Base-by-base conservation (phyloP, 2,329 filamentous ascomycete genomes). In the Aspergillus alliaceus region DNA sequence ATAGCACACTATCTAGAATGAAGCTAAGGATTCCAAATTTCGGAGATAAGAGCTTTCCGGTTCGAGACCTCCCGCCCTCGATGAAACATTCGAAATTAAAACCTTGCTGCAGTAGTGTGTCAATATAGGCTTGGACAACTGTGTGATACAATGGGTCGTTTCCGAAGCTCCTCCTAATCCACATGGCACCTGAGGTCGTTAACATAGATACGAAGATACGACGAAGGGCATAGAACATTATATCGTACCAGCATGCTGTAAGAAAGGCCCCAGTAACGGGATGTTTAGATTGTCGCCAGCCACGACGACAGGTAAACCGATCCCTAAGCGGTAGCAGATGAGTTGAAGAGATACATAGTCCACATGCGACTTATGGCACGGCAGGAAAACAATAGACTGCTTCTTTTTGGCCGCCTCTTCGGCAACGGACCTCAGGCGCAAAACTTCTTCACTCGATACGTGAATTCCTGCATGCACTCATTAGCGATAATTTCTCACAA, bases 61-160 rank as follows among this genome's bases (percentile, higher is more conserved):
- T 99, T 51, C 95, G 83, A 31, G 93, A 97, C 18, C 95, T 84
- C 1, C 93, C 93, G 15, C 95, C 95, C 77, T 99, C 95, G 58
- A 99, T 96, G 67, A 99, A 99, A 73, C 95, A 99, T 74, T 97
- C 93, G 49, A 99, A 86, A 71, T 99, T 98, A 75, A 89, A 96
- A 0, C 95, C 95, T 62, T 91, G 88, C 69, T 95, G 90, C 2
- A 99, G 80, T 42, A 99, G 73, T 0, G 91, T 96, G 72, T 99
- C 95, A 66, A 99, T 92, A 69, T 99, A 99, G 6, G 92, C 86
- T 74, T 99, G 95, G 6, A 99, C 93, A n/a, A 98, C 81, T 0
- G 93, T 93, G 5, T 87, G 86, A 72, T 99, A 99, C 1, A 99
- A 78, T 34, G 90, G 85, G 71, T 99, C 95, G 60, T 96, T 90